phyloP scores from a whole-genome alignment of 306 rosid genomes.

The Lithocarpus polystachyus region DNA sequence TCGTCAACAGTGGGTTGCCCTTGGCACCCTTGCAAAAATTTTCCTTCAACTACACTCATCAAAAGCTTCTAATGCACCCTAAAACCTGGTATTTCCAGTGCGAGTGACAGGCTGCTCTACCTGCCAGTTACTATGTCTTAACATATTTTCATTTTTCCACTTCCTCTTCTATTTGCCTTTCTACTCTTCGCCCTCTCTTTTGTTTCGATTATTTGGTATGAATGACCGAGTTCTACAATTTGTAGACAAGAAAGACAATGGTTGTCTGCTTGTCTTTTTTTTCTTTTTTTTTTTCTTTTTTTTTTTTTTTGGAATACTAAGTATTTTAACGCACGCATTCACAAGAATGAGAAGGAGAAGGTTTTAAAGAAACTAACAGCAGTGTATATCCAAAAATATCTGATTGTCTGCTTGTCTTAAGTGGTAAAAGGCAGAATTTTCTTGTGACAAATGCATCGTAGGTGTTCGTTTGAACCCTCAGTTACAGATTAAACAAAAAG shows the following conservation, averaged over 20 bases:
- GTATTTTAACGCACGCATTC: too few relatives aligned
- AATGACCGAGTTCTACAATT: too few relatives aligned
- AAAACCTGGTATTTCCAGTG: conserved; percentile 36
- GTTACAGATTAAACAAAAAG: too few relatives aligned
- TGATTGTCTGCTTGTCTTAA: not conserved
- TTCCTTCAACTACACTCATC: conserved; percentile 34
- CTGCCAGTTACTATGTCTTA: not conserved
- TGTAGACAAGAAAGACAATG: not conserved
- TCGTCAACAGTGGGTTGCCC: conserved; percentile 28
- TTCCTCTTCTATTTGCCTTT: not conserved
- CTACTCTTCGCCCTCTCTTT: not conserved
- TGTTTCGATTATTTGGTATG: not conserved
- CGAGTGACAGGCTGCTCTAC: conserved; percentile 8
- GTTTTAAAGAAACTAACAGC: too few relatives aligned
- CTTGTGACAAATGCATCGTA: not conserved
- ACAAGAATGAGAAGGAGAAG: too few relatives aligned
- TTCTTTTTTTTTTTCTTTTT: too few relatives aligned
- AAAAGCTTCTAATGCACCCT: conserved; percentile 22
- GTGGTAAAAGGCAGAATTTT: not conserved
- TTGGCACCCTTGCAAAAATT: conserved; percentile 25
- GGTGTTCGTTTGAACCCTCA: too few relatives aligned
- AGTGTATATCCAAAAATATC: too few relatives aligned
- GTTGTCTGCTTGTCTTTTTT: not conserved
- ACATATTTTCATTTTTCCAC: not conserved
- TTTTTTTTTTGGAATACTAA: too few relatives aligned